Evolutionary conservation across 352 stramenopile genomes (phyloP).

Genomic region (Phytophthora lateralis): DNA sequence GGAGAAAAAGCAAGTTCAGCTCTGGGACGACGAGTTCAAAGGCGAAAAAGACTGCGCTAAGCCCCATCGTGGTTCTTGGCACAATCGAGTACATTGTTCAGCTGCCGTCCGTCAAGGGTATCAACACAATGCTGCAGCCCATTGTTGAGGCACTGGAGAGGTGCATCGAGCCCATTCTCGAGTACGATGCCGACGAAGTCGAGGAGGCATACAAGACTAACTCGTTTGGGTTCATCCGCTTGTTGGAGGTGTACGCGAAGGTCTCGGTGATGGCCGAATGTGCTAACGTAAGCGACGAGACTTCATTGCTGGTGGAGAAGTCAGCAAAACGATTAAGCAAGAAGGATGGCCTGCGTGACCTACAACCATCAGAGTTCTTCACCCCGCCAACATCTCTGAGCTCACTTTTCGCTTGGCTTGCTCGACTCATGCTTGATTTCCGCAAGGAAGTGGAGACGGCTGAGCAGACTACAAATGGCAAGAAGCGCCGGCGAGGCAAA

Average conservation of each 20-base stretch:
- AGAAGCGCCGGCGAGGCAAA: conserved; percentile 57
- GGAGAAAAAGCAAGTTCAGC: conserved; percentile 55
- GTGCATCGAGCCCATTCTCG: conserved; percentile 56
- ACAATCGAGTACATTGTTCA: conserved; percentile 71
- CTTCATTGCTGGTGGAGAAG: conserved; percentile 53
- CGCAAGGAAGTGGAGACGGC: conserved; percentile 43
- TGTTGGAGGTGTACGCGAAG: conserved; percentile 78
- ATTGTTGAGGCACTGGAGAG: conserved; percentile 44
- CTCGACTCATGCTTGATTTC: conserved; percentile 56
- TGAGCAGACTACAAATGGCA: conserved; percentile 42
- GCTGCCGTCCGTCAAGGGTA: conserved; percentile 49
- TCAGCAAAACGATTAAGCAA: conserved; percentile 41
- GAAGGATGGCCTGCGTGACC: conserved; percentile 46
- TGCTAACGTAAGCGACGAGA: conserved; percentile 53
- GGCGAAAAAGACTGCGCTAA: conserved; percentile 50
- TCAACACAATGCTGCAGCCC: conserved; percentile 53
- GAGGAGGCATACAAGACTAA: conserved; percentile 52
- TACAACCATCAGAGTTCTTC: conserved; percentile 74
- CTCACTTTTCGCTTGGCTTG: conserved; percentile 58
- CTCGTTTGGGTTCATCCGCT: conserved; percentile 63
- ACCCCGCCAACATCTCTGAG: conserved; percentile 48
- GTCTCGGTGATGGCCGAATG: conserved; percentile 60
- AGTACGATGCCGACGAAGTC: conserved; percentile 47
- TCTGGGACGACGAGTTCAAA: conserved; percentile 24
- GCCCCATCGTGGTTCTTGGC: conserved; percentile 66